These are phyloP conservation scores for Euptelea pleiosperma DNA, from an alignment of 164 flowering plant genomes.

Conservation along the genomic window DNA sequence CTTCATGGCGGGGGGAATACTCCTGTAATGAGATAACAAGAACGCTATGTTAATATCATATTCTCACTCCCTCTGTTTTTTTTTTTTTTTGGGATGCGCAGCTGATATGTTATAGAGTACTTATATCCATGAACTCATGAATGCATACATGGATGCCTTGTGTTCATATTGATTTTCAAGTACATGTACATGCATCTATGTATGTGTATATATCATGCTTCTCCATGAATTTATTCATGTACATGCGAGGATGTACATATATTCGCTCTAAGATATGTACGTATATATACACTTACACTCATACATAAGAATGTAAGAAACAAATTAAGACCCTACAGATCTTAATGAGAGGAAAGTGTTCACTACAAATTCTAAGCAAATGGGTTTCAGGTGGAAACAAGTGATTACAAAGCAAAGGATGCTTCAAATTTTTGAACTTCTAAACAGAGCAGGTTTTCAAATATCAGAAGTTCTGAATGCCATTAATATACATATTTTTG, in stretches of 20 bases:
- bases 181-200: neutral
- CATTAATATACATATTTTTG: neutral
- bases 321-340: neutral
- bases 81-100: too few species aligned
- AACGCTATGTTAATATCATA: neutral
- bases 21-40: conserved; percentile 40
- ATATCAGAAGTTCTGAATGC: too few species aligned
- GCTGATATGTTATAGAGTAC: too few species aligned
- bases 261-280: too few species aligned
- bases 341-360: neutral
- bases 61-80: too few species aligned
- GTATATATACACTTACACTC: too few species aligned
- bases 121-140: neutral
- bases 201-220: too few species aligned
- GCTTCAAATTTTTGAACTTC: neutral
- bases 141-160: neutral
- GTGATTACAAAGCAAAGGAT: neutral
- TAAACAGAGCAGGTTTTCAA: neutral
- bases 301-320: too few species aligned
- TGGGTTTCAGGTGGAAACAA: neutral
- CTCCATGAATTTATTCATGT: too few species aligned
- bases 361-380: neutral
- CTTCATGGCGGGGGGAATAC: conserved; percentile 74
- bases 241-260: neutral
- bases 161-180: too few species aligned